Evolutionary conservation across 116 monocot genomes (phyloP).

Genomic region (Cymodocea nodosa): DNA sequence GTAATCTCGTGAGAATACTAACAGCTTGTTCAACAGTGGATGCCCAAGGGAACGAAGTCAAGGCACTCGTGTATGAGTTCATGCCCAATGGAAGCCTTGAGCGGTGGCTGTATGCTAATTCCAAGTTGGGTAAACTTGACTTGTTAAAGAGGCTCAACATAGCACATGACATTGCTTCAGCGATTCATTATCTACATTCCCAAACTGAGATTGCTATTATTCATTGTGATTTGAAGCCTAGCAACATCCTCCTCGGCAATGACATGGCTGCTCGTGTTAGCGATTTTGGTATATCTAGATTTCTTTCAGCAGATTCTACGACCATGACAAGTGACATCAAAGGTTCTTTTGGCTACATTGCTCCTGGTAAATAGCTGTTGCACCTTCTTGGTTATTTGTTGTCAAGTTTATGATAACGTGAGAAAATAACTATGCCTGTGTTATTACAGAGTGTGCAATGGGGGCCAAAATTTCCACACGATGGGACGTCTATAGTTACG

Average conservation of each 20-base stretch:
- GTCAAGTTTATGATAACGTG: no score
- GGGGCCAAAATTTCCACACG: constrained; percentile 9
- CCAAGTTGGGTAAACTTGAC: constrained; percentile 2
- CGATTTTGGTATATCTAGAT: constrained; percentile 23
- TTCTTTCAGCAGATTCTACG: background rate
- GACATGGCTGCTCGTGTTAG: constrained; percentile 22
- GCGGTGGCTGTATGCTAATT: constrained; percentile 19
- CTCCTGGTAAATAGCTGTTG: no score
- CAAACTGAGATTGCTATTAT: constrained; percentile 7
- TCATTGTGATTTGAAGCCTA: constrained; percentile 34
- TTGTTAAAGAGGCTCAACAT: constrained; percentile 25
- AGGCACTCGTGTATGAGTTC: no score
- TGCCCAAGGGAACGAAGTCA: background rate
- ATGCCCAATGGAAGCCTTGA: no score
- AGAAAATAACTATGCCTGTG: no score
- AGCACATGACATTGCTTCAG: constrained; percentile 22
- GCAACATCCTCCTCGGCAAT: no score
- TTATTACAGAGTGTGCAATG: constrained; percentile 30
- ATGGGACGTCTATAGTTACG: constrained; percentile 33
- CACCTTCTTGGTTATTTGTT: no score
- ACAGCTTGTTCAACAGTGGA: constrained; percentile 8
- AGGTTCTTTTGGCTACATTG: constrained; percentile 27
- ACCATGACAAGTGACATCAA: constrained; percentile 15
- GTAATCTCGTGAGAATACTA: constrained; percentile 3
- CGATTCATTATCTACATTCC: constrained; percentile 23